Base-by-base conservation (phyloP, 2,329 filamentous ascomycete genomes). In the Trichoderma breve region DNA sequence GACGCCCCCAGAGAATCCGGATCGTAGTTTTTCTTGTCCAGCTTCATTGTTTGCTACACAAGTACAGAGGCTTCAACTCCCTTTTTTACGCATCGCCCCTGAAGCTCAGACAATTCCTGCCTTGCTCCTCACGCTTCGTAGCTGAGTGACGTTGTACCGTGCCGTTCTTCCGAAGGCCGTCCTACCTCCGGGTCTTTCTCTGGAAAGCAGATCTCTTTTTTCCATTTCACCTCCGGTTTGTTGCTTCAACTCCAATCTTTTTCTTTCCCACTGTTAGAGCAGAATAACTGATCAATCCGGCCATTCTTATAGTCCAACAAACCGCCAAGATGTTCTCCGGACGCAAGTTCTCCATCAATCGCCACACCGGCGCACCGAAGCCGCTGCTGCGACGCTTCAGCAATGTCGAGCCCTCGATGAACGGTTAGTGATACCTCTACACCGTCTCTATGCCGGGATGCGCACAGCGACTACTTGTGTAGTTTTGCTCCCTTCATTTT, bases 301-400 rank as follows among this genome's bases (percentile, higher is more conserved):
- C 21, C 18, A 6, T 34, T 18, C 21, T 12, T 39, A 2, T 24
- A 62, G 68, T 32, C 47, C 11, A 3, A 43, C 43, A 28, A 64
- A 39, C 9, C 32, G 71, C 67, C 78, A 82, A 76, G 70, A 86
- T 87, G 83, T 88, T 88, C 76, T 81, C 83, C 78, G 85, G 85
- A 73, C 87, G 89, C 82, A 90, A 90, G 79, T 91, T 91, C 81
- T 90, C 88, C 74, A 90, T 91, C 82, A 90, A 91, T 82, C 85
- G 88, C 78, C 88, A 90, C 78, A 90, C 89, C 67, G 89, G 89
- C 76, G 85, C 86, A 53, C 89, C 89, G 73, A 86, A 89, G 78
- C 82, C 84, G 53, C 79, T 82, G 47, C 78, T 81, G 57, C 84
- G 89, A 74, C 86, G 89, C 75, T 90, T 90, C 78, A 90, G 88